Evolutionary conservation across 2,329 filamentous ascomycete genomes (phyloP).

Genomic region (Colletotrichum viniferum): DNA sequence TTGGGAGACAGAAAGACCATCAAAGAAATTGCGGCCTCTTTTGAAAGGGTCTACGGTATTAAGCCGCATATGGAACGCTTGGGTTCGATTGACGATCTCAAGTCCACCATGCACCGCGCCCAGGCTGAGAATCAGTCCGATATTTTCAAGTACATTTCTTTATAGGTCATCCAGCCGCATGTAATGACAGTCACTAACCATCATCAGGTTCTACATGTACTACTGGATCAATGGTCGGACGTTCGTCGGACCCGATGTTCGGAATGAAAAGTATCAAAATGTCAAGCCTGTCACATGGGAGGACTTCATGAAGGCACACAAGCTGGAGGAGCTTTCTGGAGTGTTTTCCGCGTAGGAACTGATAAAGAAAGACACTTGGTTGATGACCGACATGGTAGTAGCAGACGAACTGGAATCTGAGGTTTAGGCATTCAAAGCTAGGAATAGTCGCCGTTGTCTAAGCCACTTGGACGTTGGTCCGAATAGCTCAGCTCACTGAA

Average conservation of each 20-base stretch:
- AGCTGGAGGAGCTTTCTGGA: background rate
- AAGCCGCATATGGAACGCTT: background rate
- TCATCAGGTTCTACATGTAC: background rate
- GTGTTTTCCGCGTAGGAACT: background rate
- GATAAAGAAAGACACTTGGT: background rate
- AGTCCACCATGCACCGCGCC: background rate
- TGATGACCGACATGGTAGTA: background rate
- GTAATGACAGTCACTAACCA: background rate
- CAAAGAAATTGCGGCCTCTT: background rate
- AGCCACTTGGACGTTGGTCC: fast-evolving
- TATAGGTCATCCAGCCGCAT: background rate
- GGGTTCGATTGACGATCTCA: background rate
- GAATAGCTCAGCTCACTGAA: background rate
- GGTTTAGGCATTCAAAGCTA: background rate
- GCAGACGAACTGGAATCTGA: no score
- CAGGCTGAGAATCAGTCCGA: background rate
- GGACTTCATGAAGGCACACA: background rate
- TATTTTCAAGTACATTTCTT: background rate
- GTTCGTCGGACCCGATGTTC: background rate
- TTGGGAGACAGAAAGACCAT: background rate
- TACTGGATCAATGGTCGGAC: background rate
- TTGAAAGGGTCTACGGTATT: background rate
- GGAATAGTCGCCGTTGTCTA: background rate
- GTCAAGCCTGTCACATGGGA: background rate
- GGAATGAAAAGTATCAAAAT: background rate